Evolutionary conservation across 2,329 filamentous ascomycete species (phyloP).

Genomic region (Ophioceras dolichostomum): DNA sequence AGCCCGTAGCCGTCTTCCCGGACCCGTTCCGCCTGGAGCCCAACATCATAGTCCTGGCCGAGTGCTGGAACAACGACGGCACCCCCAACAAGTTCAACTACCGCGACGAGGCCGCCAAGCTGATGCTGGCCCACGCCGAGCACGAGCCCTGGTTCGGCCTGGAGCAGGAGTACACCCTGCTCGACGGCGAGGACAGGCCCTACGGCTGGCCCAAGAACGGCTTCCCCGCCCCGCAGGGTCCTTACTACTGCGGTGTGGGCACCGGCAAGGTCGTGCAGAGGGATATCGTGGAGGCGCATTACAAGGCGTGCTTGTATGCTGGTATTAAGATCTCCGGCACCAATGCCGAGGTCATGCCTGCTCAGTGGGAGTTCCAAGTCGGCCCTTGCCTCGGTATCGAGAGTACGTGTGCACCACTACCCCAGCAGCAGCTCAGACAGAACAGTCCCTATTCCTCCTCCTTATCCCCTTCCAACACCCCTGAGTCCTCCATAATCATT

Average conservation of each 20-base stretch:
- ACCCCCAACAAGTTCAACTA: constrained; percentile 98
- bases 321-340: constrained; percentile 92
- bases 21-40: constrained; percentile 71
- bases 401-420: constrained; percentile 23
- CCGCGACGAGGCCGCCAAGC: constrained; percentile 79
- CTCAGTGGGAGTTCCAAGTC: constrained; percentile 65
- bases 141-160: constrained; percentile 95
- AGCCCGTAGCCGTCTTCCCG: constrained; percentile 47
- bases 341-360: constrained; percentile 91
- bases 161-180: constrained; percentile 93
- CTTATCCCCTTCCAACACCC: background rate
- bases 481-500: background rate
- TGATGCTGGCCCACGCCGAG: constrained; percentile 77
- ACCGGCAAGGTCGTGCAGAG: constrained; percentile 95
- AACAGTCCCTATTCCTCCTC: background rate
- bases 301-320: constrained; percentile 64
- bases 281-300: constrained; percentile 89
- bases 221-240: constrained; percentile 85
- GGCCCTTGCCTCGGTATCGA: constrained; percentile 76
- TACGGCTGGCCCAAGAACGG: constrained; percentile 85
- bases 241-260: constrained; percentile 97
- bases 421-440: too few relatives aligned
- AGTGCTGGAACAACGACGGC: constrained; percentile 90
- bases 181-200: constrained; percentile 75
- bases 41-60: constrained; percentile 88